These are phyloP conservation scores for Aeminium ludgeri DNA, from an alignment of 495 filamentous ascomycete genomes.

Conservation along the genomic window DNA sequence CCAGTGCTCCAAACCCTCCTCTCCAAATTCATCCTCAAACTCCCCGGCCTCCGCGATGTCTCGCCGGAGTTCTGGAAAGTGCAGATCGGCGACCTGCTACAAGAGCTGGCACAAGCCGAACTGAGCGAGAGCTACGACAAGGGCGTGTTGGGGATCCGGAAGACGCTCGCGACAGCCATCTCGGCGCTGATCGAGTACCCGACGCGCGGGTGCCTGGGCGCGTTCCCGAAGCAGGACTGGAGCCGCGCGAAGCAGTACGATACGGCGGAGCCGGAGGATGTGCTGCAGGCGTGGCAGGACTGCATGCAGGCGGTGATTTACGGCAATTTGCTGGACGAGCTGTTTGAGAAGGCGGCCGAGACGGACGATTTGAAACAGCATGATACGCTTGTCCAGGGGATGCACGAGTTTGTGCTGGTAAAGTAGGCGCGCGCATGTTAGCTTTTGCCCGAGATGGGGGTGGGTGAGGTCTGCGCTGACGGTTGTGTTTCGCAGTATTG, in stretches of 20 bases:
- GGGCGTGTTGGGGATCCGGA: conserved; percentile 43
- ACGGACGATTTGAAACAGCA: conserved; percentile 40
- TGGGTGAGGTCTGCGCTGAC: not conserved
- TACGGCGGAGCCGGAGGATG: conserved; percentile 33
- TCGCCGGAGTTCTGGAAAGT: conserved; percentile 40
- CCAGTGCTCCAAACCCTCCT: conserved; percentile 44
- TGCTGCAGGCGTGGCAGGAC: conserved; percentile 39
- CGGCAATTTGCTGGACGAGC: conserved; percentile 38
- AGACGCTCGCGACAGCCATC: conserved; percentile 46
- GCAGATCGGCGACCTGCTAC: conserved; percentile 28
- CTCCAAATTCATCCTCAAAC: conserved; percentile 35
- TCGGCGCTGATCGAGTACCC: conserved; percentile 43
- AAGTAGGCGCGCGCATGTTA: conserved; percentile 30
- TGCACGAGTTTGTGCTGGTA: conserved; percentile 38
- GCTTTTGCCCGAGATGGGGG: not conserved
- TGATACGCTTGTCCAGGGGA: conserved; percentile 35
- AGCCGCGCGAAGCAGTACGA: conserved; percentile 31
- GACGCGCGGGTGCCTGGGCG: conserved; percentile 37
- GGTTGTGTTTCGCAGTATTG: conserved; percentile 28
- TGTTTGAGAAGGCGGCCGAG: conserved; percentile 37
- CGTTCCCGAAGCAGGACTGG: conserved; percentile 24
- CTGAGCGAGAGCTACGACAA: conserved; percentile 57
- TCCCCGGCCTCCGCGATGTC: conserved; percentile 42
- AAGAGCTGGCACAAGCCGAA: conserved; percentile 37
- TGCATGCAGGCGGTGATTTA: conserved; percentile 40